Percentiles rank a stretch among this genome's conserved stretches.
Evolutionary conservation across 345 rosid species (phyloP).

Genomic region (Fremontodendron californicum): DNA sequence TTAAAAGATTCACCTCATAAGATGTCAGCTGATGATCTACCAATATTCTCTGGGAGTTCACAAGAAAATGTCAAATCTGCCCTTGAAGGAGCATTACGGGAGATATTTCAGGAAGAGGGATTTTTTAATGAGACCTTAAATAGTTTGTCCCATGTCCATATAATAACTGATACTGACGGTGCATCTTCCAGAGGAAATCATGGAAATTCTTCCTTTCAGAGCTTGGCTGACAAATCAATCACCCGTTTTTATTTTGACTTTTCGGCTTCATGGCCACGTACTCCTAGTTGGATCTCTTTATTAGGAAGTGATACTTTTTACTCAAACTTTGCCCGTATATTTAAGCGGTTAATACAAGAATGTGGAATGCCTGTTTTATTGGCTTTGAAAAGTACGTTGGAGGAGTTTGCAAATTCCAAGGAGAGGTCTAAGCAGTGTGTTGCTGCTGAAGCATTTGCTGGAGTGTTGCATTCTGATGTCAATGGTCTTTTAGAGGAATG

Average conservation of each 20-base stretch:
- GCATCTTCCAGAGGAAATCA: conserved; percentile 76
- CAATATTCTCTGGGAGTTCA: conserved; percentile 23
- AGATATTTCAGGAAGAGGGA: conserved; percentile 85
- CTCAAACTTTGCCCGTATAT: conserved; percentile 88
- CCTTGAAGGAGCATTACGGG: conserved; percentile 74
- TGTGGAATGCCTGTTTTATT: conserved; percentile 81
- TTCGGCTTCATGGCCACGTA: conserved; percentile 97
- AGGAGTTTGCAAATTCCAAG: conserved; percentile 79
- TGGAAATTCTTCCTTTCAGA: conserved; percentile 81
- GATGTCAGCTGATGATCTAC: conserved; percentile 46
- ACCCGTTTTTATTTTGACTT: conserved; percentile 94
- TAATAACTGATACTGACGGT: conserved; percentile 67
- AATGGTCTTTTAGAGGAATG: conserved; percentile 73
- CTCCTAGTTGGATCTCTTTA: conserved; percentile 96
- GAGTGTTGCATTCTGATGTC: conserved; percentile 85
- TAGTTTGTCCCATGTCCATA: conserved; percentile 94
- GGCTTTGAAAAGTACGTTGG: conserved; percentile 65
- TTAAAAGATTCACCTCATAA: conserved; percentile 94
- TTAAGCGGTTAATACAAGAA: conserved; percentile 90
- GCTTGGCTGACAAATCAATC: conserved; percentile 86
- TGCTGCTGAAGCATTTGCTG: conserved; percentile 97
- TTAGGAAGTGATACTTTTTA: conserved; percentile 87
- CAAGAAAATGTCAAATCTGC: conserved; percentile 53
- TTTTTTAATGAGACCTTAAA: conserved; percentile 81
- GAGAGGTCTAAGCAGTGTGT: conserved; percentile 98